Evolutionary conservation across 2,329 filamentous ascomycete species (phyloP).

Genomic region (Hypoxylon sp.): DNA sequence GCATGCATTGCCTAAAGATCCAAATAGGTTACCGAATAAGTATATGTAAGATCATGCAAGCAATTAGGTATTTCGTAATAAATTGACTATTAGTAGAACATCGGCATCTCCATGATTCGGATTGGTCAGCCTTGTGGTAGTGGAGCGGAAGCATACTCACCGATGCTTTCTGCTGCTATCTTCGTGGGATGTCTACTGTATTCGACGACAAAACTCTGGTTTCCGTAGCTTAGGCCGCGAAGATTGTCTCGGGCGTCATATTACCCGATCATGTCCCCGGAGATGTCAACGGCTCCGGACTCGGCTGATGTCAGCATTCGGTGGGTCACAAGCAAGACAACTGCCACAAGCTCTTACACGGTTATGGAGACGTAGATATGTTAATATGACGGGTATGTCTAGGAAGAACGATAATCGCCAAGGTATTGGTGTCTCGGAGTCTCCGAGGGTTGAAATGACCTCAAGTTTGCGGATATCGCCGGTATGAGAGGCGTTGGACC

Average conservation of each 20-base stretch:
- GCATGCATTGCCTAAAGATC: constrained; percentile 64
- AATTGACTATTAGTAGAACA: constrained; percentile 43
- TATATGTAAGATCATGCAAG: constrained; percentile 61
- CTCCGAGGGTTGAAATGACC: constrained; percentile 54
- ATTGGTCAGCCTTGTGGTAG: constrained; percentile 64
- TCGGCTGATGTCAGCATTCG: constrained; percentile 54
- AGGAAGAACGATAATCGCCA: not conserved
- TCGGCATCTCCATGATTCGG: constrained; percentile 57
- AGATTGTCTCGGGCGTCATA: constrained; percentile 58
- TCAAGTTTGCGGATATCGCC: constrained; percentile 55
- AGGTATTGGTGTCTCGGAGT: constrained; percentile 17
- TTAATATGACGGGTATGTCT: not conserved
- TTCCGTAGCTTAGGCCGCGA: constrained; percentile 63
- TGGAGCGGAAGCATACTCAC: constrained; percentile 63
- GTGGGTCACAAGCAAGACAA: constrained; percentile 54
- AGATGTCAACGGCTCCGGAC: constrained; percentile 44
- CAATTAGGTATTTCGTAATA: constrained; percentile 12
- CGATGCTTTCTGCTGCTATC: constrained; percentile 61
- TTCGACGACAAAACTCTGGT: constrained; percentile 57
- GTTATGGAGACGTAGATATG: constrained; percentile 64
- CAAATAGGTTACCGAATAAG: constrained; percentile 71
- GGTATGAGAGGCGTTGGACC: constrained; percentile 56
- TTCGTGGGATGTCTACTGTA: constrained; percentile 58
- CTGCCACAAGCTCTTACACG: constrained; percentile 61
- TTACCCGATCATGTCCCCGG: constrained; percentile 12